Conservation (phyloP, 805 yeast species). For the Metschnikowia aberdeeniae region DNA sequence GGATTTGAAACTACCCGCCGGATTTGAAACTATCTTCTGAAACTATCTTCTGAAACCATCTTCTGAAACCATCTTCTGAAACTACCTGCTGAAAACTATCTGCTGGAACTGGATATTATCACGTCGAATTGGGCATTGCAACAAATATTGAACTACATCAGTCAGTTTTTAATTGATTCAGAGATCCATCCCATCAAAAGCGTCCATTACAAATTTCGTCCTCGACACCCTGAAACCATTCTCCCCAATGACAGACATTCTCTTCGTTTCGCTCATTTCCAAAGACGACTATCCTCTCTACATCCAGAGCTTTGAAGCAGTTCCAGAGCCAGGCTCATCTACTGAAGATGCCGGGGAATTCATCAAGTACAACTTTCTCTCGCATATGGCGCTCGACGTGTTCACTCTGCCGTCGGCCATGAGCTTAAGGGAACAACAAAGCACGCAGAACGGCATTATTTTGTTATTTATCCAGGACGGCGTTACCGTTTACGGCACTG, state of each 20-base stretch:
- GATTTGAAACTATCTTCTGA: no score
- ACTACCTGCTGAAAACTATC: no score
- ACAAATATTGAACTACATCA: no score
- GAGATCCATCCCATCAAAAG: no score
- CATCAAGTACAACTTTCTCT: slow-evolving; percentile 61
- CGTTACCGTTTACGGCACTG: slow-evolving; percentile 62
- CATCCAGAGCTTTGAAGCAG: slow-evolving; percentile 47
- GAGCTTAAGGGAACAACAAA: slow-evolving; percentile 34
- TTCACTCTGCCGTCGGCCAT: slow-evolving; percentile 52
- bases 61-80: no score
- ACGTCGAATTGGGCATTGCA: no score
- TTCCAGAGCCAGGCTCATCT: not conserved
- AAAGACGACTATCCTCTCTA: slow-evolving; percentile 57
- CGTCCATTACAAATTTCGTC: no score
- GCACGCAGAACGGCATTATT: slow-evolving; percentile 25
- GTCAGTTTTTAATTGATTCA: no score
- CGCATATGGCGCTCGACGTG: slow-evolving; percentile 74
- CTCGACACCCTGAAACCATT: no score
- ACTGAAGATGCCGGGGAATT: slow-evolving; percentile 37
- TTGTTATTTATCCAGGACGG: slow-evolving; percentile 66
- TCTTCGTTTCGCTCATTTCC: slow-evolving; percentile 56
- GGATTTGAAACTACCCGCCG: no score
- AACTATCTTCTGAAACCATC: no score
- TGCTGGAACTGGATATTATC: no score
- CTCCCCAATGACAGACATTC: slow-evolving; percentile 21